Conservation (phyloP, 352 stramenopile species). For the Phytophthora boehmeriae region DNA sequence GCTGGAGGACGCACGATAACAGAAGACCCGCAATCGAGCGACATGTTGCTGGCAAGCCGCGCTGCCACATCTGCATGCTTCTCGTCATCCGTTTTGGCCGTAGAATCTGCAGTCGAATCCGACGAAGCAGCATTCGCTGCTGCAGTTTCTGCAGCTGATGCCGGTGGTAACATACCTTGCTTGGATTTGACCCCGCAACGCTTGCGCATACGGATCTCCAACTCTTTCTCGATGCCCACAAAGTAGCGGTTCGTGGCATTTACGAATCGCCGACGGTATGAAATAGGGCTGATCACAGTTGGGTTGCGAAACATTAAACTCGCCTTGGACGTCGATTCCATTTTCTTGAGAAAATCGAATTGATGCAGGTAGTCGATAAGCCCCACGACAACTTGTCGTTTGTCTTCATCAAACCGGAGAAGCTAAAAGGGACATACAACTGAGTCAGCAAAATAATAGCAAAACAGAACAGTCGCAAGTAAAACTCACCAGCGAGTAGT, state of each 20-base stretch:
- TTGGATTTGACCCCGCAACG: slow-evolving; percentile 41
- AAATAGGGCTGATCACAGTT: slow-evolving; percentile 83
- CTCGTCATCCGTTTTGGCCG: slow-evolving; percentile 22
- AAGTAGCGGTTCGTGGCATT: slow-evolving; percentile 87
- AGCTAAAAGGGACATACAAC: slow-evolving; percentile 39
- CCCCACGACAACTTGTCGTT: slow-evolving; percentile 71
- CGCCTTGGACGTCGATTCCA: slow-evolving; percentile 89
- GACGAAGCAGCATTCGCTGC: slow-evolving; percentile 3
- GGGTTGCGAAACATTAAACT: slow-evolving; percentile 84
- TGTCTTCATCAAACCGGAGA: slow-evolving; percentile 83
- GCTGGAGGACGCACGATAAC: slow-evolving; percentile 9
- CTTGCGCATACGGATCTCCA: slow-evolving; percentile 75
- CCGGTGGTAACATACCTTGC: slow-evolving; percentile 6
- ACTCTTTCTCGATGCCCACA: slow-evolving; percentile 76
- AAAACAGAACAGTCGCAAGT: neutral
- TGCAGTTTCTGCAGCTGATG: neutral
- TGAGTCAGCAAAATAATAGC: slow-evolving; percentile 8
- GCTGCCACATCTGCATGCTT: slow-evolving; percentile 36
- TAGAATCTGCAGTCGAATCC: slow-evolving; percentile 4
- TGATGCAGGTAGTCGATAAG: slow-evolving; percentile 90
- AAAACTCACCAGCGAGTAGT: slow-evolving; percentile 82
- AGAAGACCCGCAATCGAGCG: slow-evolving; percentile 29
- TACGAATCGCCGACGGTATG: slow-evolving; percentile 81
- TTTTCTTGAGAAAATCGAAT: slow-evolving; percentile 90
- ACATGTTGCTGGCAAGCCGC: slow-evolving; percentile 39